phyloP scores from a whole-genome alignment of 1,284 basidiomycete species.

The Mrakiaceae sp. region DNA sequence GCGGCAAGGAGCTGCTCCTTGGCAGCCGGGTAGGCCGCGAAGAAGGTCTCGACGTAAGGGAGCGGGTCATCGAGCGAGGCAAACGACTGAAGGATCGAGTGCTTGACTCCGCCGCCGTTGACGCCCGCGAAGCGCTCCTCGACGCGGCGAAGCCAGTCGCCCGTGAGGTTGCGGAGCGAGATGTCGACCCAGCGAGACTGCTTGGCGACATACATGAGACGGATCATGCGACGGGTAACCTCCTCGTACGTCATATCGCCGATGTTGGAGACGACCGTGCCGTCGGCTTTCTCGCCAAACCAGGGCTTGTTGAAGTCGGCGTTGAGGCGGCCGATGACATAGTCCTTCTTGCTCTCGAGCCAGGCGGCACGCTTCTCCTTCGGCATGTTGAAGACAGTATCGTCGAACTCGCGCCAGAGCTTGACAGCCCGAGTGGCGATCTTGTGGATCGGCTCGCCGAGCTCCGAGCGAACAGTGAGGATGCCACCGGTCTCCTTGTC shows the following conservation, averaged over 20 bases:
- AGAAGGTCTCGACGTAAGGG: slow-evolving; percentile 70
- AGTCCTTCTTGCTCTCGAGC: slow-evolving; percentile 75
- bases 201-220: slow-evolving; percentile 85
- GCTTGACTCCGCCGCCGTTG: slow-evolving; percentile 59
- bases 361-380: slow-evolving; percentile 88
- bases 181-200: slow-evolving; percentile 88
- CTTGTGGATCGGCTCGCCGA: slow-evolving; percentile 98
- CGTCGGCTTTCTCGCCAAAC: slow-evolving; percentile 93
- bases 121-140: slow-evolving; percentile 97
- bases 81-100: slow-evolving; percentile 84
- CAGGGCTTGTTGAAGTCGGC: slow-evolving; percentile 92
- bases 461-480: slow-evolving; percentile 91
- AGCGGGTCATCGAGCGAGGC: slow-evolving; percentile 69
- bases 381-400: slow-evolving; percentile 85
- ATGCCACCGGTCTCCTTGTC: slow-evolving; percentile 88
- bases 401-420: slow-evolving; percentile 97
- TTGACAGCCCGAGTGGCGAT: slow-evolving; percentile 92
- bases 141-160: slow-evolving; percentile 91
- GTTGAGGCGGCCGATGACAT: slow-evolving; percentile 86
- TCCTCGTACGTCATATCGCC: slow-evolving; percentile 99
- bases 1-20: slow-evolving; percentile 79
- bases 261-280: slow-evolving; percentile 68
- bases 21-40: slow-evolving; percentile 70
- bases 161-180: slow-evolving; percentile 86
- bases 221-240: slow-evolving; percentile 76